phyloP scores from a whole-genome alignment of 2,329 filamentous ascomycete genomes.

The Xylariales sp. region DNA sequence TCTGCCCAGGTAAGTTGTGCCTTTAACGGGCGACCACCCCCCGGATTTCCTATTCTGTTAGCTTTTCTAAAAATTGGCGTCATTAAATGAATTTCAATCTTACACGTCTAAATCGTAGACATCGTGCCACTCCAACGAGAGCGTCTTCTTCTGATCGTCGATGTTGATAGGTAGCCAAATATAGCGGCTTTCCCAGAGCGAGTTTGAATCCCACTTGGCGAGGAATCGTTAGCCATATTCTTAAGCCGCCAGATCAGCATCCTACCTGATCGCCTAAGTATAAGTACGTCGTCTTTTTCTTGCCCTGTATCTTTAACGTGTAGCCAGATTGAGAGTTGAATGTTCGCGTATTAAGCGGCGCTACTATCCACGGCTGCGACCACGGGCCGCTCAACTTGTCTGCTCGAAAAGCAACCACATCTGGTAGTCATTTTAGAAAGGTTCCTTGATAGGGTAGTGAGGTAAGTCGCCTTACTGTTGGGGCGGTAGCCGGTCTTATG shows the following conservation, averaged over 20 bases:
- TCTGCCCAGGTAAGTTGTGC: slow-evolving; percentile 59
- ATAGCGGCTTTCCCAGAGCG: slow-evolving; percentile 67
- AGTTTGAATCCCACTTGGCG: slow-evolving; percentile 62
- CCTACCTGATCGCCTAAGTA: slow-evolving; percentile 61
- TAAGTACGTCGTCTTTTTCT: slow-evolving; percentile 61
- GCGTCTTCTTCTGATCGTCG: slow-evolving; percentile 62
- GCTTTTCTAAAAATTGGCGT: background rate
- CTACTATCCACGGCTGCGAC: slow-evolving; percentile 65
- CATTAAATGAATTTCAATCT: slow-evolving; percentile 3
- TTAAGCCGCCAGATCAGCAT: background rate
- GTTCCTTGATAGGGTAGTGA: background rate
- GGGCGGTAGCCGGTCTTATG: slow-evolving; percentile 73
- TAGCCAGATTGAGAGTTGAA: slow-evolving; percentile 66
- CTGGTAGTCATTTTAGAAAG: slow-evolving; percentile 28
- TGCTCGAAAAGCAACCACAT: slow-evolving; percentile 67
- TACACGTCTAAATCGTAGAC: slow-evolving; percentile 66
- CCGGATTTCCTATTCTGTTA: slow-evolving; percentile 55
- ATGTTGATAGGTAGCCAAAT: slow-evolving; percentile 67
- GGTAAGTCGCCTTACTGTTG: slow-evolving; percentile 55
- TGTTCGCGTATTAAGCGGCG: slow-evolving; percentile 62
- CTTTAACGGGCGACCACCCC: slow-evolving; percentile 58
- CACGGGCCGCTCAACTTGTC: slow-evolving; percentile 63
- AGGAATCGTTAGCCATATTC: slow-evolving; percentile 1
- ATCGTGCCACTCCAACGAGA: slow-evolving; percentile 64
- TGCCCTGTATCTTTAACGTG: slow-evolving; percentile 60